phyloP scores from a whole-genome alignment of 768 basidiomycete species.

The Leccinum sublutescens region DNA sequence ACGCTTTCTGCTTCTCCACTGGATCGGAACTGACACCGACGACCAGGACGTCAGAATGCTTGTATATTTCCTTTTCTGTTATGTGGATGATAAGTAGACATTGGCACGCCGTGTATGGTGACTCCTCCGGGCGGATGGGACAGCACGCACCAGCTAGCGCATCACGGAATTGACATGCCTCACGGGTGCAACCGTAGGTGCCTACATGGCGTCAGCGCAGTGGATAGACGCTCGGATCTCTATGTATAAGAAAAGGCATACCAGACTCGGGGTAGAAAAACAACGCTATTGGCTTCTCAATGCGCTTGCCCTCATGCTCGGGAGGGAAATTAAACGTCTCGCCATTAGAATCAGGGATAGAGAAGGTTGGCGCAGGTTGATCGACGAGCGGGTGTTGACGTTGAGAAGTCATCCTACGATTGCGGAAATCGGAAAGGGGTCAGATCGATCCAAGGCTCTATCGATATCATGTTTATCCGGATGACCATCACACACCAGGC shows the following conservation, averaged over 20 bases:
- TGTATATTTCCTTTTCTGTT: conserved; percentile 63
- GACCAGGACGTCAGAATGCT: conserved; percentile 59
- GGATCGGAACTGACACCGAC: conserved; percentile 75
- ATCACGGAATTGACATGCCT: conserved; percentile 82
- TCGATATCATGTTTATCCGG: no score
- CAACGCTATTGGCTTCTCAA: conserved; percentile 55
- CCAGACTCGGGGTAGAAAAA: conserved; percentile 81
- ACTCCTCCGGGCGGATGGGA: conserved; percentile 2
- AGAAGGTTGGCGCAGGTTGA: conserved; percentile 63
- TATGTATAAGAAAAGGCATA: conserved; percentile 17
- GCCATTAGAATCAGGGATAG: conserved; percentile 64
- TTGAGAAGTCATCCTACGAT: conserved; percentile 39
- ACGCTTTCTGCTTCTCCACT: conserved; percentile 69
- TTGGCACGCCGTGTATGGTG: not conserved
- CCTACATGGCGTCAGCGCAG: conserved; percentile 37
- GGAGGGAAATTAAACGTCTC: conserved; percentile 58
- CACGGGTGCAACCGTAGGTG: conserved; percentile 75
- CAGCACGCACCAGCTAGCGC: conserved; percentile 56
- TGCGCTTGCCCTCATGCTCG: conserved; percentile 40
- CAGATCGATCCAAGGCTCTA: not conserved
- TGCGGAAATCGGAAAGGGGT: not conserved
- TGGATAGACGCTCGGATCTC: not conserved
- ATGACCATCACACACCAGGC: no score
- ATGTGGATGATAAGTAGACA: not conserved
- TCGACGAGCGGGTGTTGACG: conserved; percentile 54